Evolutionary conservation across 2,329 filamentous ascomycete genomes (phyloP), one percentile per base, ranked within the genome.

Genomic region (Aspergillus pseudonomiae): DNA sequence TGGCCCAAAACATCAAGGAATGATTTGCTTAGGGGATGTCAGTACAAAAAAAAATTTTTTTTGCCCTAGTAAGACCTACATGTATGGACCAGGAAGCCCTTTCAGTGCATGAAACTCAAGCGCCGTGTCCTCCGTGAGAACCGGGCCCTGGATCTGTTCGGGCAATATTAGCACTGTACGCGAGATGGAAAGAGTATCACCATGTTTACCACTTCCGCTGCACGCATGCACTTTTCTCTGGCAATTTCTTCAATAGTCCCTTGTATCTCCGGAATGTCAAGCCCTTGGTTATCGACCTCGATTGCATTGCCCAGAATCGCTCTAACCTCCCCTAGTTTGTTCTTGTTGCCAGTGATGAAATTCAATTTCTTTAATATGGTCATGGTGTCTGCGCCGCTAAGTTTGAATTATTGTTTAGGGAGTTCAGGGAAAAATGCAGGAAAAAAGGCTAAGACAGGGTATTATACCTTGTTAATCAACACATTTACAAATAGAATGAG

Each of bases 271-370:
- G 91, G 85, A 24, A 98, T 82, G 74, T 98, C 93, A 34, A 97
- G 79, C 41, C 87, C 83, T 77, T 92, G 88, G 79, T 85, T 94
- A 61, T 87, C 85, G 48, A 99, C 85, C 67, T 89, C 83, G 68
- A 97, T 90, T 39, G 82, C 81, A 63, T 86, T 86, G 10, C 90
- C 89, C 3, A 99, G 86, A 71, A 99, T 97, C 21, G 91, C 90
- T 78, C 91, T 89, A 69, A 97, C 93, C 82, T 99, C 95, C 62
- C 85, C 82, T 61, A 99, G 86, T 82, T 99, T 99, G 83, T 97
- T 96, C 74, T 90, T 88, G 81, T 99, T 99, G 79, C 94, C 91
- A 2, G 94, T 98, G 76, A 99, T 96, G 83, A 99, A 99, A 80
- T 96, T 94, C 68, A 99, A 82, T 21, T 74, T 75, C 67, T 83